Base-by-base conservation (phyloP, 345 rosid species). In the Acer yangbiense region DNA sequence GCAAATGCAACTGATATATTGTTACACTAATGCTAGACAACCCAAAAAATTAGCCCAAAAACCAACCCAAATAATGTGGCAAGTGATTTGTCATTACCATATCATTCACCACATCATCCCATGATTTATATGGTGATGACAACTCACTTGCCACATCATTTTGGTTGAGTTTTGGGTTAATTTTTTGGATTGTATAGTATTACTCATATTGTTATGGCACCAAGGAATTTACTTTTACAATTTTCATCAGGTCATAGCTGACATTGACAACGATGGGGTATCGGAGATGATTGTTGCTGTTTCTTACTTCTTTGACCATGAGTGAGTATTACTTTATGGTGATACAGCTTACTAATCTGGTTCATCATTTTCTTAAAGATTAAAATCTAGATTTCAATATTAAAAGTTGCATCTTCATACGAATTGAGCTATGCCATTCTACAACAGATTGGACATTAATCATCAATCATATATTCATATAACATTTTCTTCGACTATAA, bases 271-370 rank as follows among this genome's bases (percentile, higher is more conserved):
- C 68, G 99, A 97, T 78, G 99, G 99, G 71, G 87, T 94, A 61
- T 82, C 92, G 12, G 99, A 97, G 88, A 97, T 97, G 98, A 79
- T 97, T 83, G 82, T 97, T 76, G 98, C 97, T 73, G 98, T 87
- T 84, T 97, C 99, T 60, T 94, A 91, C 86, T 97, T 93, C 90
- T 97, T 97, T 70, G 98, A 97, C 83, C 98, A 86, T 1, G 99
- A 97, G 98, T 94, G 79, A 90, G 97, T 89, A 84, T 70, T 73
- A 75, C 73, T 79, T 44, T 57, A 69, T 80, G 69, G 58, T 66
- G 48, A 63, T 23, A 71, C 64, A 58, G 21, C 39, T 57, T 14
- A 17, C 60, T 18, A 65, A 44, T 52, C 64, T 61, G 20, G 10
- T 57, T 72, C 29, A 7, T 23, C 27, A 4, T 77, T 20, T 43